phyloP scores from a whole-genome alignment of 257 asterid genomes.

The Marsdenia floribunda region DNA sequence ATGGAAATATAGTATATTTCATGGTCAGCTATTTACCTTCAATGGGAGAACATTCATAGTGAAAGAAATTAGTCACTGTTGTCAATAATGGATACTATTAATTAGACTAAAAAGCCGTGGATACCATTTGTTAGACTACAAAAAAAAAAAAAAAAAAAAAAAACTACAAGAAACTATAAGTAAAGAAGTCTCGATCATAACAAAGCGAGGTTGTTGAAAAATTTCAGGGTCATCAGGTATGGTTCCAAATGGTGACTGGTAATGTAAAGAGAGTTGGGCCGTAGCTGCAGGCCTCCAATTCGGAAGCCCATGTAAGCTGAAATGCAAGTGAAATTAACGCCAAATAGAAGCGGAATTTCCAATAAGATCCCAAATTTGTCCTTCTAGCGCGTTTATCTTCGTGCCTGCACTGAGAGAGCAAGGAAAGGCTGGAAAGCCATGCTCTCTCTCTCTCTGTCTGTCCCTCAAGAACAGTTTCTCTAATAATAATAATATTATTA shows the following conservation, averaged over 20 bases:
- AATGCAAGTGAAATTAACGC: slow-evolving; percentile 19
- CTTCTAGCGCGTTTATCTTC: slow-evolving; percentile 14
- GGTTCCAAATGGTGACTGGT: slow-evolving; percentile 11
- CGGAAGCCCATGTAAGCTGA: neutral
- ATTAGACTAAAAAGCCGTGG: too few relatives aligned
- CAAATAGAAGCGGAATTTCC: slow-evolving; percentile 15
- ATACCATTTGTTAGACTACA: too few relatives aligned
- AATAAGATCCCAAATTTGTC: slow-evolving; percentile 12
- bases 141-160: too few relatives aligned
- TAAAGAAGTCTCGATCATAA: neutral
- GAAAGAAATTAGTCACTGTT: too few relatives aligned
- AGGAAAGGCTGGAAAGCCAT: neutral
- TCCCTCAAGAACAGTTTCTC: neutral
- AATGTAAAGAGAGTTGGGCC: slow-evolving; percentile 4
- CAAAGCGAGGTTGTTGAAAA: neutral
- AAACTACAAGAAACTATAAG: too few relatives aligned
- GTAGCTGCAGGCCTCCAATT: slow-evolving; percentile 12
- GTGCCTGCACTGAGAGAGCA: slow-evolving; percentile 29
- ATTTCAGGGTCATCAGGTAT: neutral
- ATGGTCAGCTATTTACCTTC: too few relatives aligned
- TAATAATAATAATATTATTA: too few relatives aligned
- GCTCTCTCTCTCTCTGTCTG: neutral
- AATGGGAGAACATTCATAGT: too few relatives aligned
- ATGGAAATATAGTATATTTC: too few relatives aligned
- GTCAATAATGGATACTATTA: too few relatives aligned